These are phyloP conservation scores for Acanthamoeba sp. DNA, from an alignment of 208 protist genomes.

Conservation along the genomic window DNA sequence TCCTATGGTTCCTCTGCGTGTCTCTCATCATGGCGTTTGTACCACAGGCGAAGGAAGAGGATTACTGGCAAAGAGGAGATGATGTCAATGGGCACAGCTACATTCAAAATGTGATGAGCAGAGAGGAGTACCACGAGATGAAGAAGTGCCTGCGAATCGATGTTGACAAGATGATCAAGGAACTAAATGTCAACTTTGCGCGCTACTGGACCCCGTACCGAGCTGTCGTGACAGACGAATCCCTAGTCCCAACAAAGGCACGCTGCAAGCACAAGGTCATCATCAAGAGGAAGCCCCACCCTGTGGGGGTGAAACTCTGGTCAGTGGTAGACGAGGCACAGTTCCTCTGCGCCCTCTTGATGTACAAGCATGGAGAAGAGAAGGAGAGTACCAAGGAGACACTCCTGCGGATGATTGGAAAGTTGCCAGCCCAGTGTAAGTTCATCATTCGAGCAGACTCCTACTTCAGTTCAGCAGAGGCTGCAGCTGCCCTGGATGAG, in stretches of 20 bases:
- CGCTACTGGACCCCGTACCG: not conserved
- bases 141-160: not conserved
- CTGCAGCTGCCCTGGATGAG: not conserved
- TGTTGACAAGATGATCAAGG: not conserved
- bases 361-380: conserved; percentile 39
- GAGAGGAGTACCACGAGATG: not conserved
- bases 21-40: conserved; percentile 29
- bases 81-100: not conserved
- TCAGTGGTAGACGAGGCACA: not conserved
- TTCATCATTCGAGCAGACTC: conserved; percentile 36
- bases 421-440: not conserved
- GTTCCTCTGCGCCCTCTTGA: not conserved
- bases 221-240: not conserved
- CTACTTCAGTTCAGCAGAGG: conserved; percentile 9
- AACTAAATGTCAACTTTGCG: not conserved
- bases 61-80: conserved; percentile 48
- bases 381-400: not conserved
- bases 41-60: not conserved
- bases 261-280: not conserved
- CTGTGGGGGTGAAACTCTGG: conserved; percentile 55
- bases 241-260: conserved; percentile 8
- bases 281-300: conserved; percentile 48
- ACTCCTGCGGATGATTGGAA: not conserved
- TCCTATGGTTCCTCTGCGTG: conserved; percentile 22
- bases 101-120: conserved; percentile 23